Percentiles rank a stretch among this genome's conserved stretches.
Evolutionary conservation across 257 asterid genomes (phyloP).

Genomic region (Catharanthus roseus): DNA sequence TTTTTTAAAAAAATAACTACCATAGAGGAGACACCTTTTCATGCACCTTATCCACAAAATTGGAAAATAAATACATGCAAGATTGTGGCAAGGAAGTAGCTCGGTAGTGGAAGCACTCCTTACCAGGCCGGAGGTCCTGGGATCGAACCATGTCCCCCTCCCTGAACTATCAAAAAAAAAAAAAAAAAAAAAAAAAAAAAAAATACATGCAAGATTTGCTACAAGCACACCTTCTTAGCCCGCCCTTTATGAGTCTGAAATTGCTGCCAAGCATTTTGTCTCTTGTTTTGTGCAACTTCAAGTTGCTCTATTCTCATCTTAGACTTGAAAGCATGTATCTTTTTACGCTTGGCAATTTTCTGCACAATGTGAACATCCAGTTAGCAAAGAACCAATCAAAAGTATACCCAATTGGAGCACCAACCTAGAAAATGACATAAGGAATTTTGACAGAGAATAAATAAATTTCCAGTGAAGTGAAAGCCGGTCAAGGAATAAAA

Average conservation of each 20-base stretch:
- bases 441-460: no score
- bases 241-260: slow-evolving; percentile 91
- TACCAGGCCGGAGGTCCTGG: no score
- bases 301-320: slow-evolving; percentile 90
- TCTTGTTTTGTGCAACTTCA: slow-evolving; percentile 87
- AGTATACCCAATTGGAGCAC: not conserved
- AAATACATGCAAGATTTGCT: not conserved
- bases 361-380: slow-evolving; percentile 21
- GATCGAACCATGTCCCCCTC: no score
- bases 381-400: not conserved
- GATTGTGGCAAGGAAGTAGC: no score
- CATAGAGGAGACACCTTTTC: not conserved
- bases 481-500: not conserved
- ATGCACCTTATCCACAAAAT: not conserved
- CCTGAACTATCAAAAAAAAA: no score
- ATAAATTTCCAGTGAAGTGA: not conserved
- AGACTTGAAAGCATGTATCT: slow-evolving; percentile 88
- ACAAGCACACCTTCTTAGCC: slow-evolving; percentile 67
- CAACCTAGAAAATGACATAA: not conserved
- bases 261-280: slow-evolving; percentile 98
- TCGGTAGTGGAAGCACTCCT: no score
- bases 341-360: slow-evolving; percentile 89
- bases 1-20: not conserved
- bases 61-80: not conserved
- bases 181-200: no score